Conservation (phyloP, 768 basidiomycete species). For the Coprinopsis sp. region DNA sequence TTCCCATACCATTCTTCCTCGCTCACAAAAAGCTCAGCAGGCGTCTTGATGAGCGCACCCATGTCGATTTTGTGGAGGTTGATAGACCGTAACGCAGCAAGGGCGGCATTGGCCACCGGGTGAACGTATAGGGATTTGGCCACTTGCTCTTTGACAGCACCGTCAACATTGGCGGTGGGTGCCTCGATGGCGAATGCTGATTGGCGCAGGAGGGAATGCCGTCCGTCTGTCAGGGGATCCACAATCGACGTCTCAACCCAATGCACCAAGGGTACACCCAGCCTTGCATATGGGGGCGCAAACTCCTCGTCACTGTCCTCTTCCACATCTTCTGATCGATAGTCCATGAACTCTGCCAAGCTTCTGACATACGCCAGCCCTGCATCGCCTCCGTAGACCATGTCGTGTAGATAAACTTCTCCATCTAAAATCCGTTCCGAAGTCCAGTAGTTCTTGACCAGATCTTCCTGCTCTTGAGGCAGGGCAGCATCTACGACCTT, state of each 20-base stretch:
- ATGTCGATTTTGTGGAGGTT: constrained; percentile 48
- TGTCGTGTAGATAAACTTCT: constrained; percentile 62
- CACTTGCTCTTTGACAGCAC: constrained; percentile 30
- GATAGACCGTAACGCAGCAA: constrained; percentile 39
- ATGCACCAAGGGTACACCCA: constrained; percentile 35
- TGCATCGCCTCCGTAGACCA: constrained; percentile 79
- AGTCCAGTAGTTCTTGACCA: constrained; percentile 42
- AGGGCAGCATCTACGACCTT: constrained; percentile 14
- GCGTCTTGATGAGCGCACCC: constrained; percentile 42
- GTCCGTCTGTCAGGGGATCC: constrained; percentile 43
- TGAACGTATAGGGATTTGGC: constrained; percentile 37
- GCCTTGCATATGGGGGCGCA: constrained; percentile 14
- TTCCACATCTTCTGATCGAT: constrained; percentile 22
- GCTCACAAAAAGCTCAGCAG: constrained; percentile 44
- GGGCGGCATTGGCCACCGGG: constrained; percentile 36
- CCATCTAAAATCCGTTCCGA: constrained; percentile 45
- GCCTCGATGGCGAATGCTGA: constrained; percentile 21
- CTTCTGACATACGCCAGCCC: constrained; percentile 75
- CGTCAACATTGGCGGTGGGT: constrained; percentile 10
- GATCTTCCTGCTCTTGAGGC: constrained; percentile 14
- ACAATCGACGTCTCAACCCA: constrained; percentile 43
- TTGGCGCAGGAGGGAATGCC: constrained; percentile 40
- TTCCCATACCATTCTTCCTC: constrained; percentile 52
- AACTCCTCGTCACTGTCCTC: constrained; percentile 20
- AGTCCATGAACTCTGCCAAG: constrained; percentile 64